These are phyloP conservation scores for Mycosarcoma mackinlayi DNA, from an alignment of 1,284 basidiomycete species.

Conservation along the genomic window DNA sequence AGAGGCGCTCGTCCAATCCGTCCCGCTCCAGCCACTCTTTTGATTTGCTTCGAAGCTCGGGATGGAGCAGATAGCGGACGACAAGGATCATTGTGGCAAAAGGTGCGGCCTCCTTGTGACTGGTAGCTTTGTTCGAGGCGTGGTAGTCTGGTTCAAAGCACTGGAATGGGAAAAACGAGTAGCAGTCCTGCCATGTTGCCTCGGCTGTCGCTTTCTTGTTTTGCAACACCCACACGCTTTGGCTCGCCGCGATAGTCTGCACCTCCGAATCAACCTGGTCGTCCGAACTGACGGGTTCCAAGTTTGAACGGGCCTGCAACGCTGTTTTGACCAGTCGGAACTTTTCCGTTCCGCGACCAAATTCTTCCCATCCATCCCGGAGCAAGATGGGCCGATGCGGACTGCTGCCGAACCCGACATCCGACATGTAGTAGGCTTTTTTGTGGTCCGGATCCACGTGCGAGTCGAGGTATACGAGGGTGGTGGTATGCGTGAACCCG, in stretches of 20 bases:
- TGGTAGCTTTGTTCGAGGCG: constrained; percentile 15
- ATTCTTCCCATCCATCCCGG: constrained; percentile 25
- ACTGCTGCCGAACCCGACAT: constrained; percentile 40
- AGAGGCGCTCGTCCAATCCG: constrained; percentile 14
- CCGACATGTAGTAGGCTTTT: constrained; percentile 29
- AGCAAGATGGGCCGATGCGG: constrained; percentile 33
- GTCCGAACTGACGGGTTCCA: constrained; percentile 2
- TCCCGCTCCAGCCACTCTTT: constrained; percentile 3
- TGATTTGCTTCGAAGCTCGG: not conserved
- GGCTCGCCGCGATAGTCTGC: not conserved
- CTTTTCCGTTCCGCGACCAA: constrained; percentile 13
- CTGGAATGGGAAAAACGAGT: constrained; percentile 21
- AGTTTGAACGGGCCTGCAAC: constrained; percentile 12
- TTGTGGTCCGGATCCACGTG: constrained; percentile 13
- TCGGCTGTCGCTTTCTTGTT: constrained; percentile 6
- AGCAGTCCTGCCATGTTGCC: constrained; percentile 27
- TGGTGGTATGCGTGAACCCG: constrained; percentile 28
- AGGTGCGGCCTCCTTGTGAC: constrained; percentile 3
- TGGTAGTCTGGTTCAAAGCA: constrained; percentile 27
- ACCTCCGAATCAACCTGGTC: constrained; percentile 1
- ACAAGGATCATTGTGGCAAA: constrained; percentile 34
- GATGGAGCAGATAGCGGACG: constrained; percentile 13
- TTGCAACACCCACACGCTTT: constrained; percentile 33
- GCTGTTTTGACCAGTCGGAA: constrained; percentile 12
- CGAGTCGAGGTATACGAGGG: constrained; percentile 30